Base-by-base conservation (phyloP, 306 rosid genomes). In the Lagenaria siceraria region DNA sequence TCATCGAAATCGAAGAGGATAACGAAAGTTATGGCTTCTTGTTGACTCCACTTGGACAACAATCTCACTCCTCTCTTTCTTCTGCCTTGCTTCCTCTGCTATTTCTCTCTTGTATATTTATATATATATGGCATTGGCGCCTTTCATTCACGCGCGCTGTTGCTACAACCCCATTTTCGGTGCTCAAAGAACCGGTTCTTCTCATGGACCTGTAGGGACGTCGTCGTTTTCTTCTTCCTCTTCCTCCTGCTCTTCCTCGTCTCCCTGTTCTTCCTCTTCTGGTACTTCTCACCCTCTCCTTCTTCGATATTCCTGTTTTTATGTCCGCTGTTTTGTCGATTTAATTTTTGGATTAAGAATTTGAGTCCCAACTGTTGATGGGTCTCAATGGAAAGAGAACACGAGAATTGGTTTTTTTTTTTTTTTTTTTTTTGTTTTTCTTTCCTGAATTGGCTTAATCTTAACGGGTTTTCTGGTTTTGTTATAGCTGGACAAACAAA, bases 141-240 rank as follows among this genome's bases (percentile, higher is more conserved):
- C 91, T 61, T 80, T 74, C 63, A 61, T 85, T 71, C 80, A 83
- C 77, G 83, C 87, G 77, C 86, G 87, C 56, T 85, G 48, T 15
- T 58, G 66, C 18, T 85, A 78, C 74, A 81, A 80, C 21, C 84
- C 82, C 21, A 51, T 79, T 66, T 71, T 87, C 31, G 60, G 61
- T 24, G 59, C 33, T 77, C 80, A 61, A 7, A 79, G 86, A 53
- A 75, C 59, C 62, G 84, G 68, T 49, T 58, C 78, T 55, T 64
- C 79, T 25, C 82, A 51, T 8, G 65, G 36, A 18, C 60, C 60
- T 76, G 21, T 74, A 71, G 78, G 66, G 7, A 10, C 78, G 8
- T 77, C 83, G 17, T 43, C 86, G 14, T 53, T 78, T 5, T 76
- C 83, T 43, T 70, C 85, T 60, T 54, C 80, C 19, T 75, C 87